phyloP scores from a whole-genome alignment of 2,329 filamentous ascomycete genomes.

The Colletotrichum musae region DNA sequence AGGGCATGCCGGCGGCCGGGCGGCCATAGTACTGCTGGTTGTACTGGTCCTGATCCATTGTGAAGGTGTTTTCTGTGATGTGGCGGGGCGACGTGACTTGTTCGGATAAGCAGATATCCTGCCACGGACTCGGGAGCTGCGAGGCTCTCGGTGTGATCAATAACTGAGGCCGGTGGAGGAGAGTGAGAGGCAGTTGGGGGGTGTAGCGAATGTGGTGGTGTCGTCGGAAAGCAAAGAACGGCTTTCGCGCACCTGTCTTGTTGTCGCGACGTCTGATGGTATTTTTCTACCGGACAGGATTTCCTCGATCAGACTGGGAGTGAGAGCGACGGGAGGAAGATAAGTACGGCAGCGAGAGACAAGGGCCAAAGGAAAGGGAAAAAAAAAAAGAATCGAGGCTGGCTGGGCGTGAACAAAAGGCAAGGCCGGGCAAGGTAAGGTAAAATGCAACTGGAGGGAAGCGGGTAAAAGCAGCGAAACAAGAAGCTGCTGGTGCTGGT shows the following conservation, averaged over 20 bases:
- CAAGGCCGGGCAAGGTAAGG: conserved; percentile 31
- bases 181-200: neutral
- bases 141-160: conserved; percentile 14
- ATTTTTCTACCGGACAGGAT: neutral
- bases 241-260: neutral
- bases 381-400: conserved; percentile 14
- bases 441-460: conserved; percentile 9
- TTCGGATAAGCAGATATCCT: neutral
- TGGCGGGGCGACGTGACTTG: neutral
- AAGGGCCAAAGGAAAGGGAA: conserved; percentile 11
- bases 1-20: conserved; percentile 49
- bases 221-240: conserved; percentile 6
- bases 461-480: conserved; percentile 19
- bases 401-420: conserved; percentile 13
- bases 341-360: conserved; percentile 21
- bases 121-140: conserved; percentile 10
- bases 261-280: conserved; percentile 1
- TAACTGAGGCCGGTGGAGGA: neutral
- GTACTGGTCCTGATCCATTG: conserved; percentile 50
- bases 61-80: neutral
- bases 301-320: neutral
- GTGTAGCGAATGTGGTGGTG: conserved; percentile 21
- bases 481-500: neutral
- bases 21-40: conserved; percentile 47
- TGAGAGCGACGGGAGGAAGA: conserved; percentile 14